phyloP scores from a whole-genome alignment of 805 yeast genomes.

The Pichia thaimueangensis region DNA sequence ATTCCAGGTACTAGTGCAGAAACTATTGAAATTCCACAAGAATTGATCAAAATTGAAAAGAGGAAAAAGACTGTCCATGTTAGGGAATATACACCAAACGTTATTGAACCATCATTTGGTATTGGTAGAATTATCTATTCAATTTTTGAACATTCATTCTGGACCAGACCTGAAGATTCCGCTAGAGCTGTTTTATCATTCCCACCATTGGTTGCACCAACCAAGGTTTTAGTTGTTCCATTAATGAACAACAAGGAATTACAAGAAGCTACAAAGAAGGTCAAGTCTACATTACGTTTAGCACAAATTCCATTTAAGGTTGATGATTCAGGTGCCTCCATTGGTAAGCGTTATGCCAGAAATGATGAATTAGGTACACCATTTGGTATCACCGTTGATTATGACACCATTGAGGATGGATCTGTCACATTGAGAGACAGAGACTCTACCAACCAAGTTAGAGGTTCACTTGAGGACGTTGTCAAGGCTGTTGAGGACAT shows the following conservation, averaged over 20 bases:
- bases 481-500: constrained; percentile 66
- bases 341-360: constrained; percentile 97
- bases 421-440: constrained; percentile 95
- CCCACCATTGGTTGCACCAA: constrained; percentile 95
- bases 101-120: constrained; percentile 98
- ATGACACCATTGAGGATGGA: constrained; percentile 81
- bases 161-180: constrained; percentile 87
- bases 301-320: constrained; percentile 90
- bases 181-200: constrained; percentile 81
- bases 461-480: constrained; percentile 76
- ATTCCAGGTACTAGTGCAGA: constrained; percentile 60
- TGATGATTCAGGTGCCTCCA: constrained; percentile 95
- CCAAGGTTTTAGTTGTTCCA: constrained; percentile 93
- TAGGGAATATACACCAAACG: constrained; percentile 94
- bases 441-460: constrained; percentile 92
- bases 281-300: constrained; percentile 65
- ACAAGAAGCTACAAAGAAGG: constrained; percentile 63
- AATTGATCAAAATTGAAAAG: constrained; percentile 69
- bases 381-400: constrained; percentile 95
- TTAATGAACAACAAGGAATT: constrained; percentile 78
- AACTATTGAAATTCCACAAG: constrained; percentile 57
- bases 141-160: constrained; percentile 88
- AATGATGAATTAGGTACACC: constrained; percentile 99
- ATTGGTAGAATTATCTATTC: constrained; percentile 95
- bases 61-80: constrained; percentile 80